These are phyloP conservation scores for Neonectria ditissima DNA, from an alignment of 2,329 filamentous ascomycete genomes.

Conservation along the genomic window DNA sequence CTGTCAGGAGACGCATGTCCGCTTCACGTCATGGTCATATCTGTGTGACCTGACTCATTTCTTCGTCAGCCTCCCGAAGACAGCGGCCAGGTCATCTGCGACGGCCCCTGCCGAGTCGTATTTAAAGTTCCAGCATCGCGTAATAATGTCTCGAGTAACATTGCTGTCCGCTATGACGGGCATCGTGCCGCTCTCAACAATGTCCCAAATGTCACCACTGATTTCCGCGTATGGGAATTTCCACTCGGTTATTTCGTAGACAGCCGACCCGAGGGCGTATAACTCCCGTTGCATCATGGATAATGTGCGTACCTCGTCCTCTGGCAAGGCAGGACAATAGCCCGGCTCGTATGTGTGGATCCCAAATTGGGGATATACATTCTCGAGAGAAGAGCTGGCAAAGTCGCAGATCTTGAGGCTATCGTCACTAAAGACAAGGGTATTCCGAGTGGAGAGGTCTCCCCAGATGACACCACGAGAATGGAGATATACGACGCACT, in stretches of 20 bases:
- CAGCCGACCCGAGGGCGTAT: slow-evolving; percentile 19
- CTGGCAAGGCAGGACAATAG: slow-evolving; percentile 20
- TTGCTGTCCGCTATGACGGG: slow-evolving; percentile 13
- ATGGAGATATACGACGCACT: slow-evolving; percentile 9
- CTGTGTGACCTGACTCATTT: slow-evolving; percentile 5
- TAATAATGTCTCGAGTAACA: slow-evolving; percentile 16
- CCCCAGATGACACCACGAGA: slow-evolving; percentile 15
- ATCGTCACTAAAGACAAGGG: slow-evolving; percentile 10
- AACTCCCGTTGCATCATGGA: slow-evolving; percentile 19
- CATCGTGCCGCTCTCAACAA: slow-evolving; percentile 14
- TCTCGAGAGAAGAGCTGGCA: slow-evolving; percentile 9
- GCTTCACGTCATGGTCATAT: slow-evolving; percentile 8
- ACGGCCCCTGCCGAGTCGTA: slow-evolving; percentile 19
- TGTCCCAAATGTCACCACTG: slow-evolving; percentile 17
- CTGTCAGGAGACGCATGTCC: not conserved
- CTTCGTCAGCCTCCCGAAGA: slow-evolving; percentile 10
- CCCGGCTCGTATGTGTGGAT: slow-evolving; percentile 19
- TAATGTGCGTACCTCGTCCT: slow-evolving; percentile 12
- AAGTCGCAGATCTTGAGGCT: slow-evolving; percentile 16
- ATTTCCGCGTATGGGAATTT: slow-evolving; percentile 15
- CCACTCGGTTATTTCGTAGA: slow-evolving; percentile 19
- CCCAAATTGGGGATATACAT: slow-evolving; percentile 16
- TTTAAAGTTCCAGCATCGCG: slow-evolving; percentile 16
- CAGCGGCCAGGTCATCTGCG: slow-evolving; percentile 8
- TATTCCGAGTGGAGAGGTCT: slow-evolving; percentile 18